Conservation (phyloP, 495 filamentous ascomycete genomes). For the Penicillium malachiteum region DNA sequence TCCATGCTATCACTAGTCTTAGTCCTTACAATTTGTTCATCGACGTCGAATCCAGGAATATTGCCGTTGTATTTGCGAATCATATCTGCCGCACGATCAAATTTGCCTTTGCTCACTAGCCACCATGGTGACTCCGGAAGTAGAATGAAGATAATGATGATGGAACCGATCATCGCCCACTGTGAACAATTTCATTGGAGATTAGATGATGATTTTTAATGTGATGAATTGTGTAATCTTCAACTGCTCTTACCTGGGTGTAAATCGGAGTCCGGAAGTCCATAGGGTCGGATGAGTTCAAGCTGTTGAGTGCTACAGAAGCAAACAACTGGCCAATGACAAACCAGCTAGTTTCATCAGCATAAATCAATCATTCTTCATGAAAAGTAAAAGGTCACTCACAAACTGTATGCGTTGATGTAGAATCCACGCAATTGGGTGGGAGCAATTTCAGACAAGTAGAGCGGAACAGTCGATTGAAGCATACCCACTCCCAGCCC, state of each 20-base stretch:
- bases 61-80: slow-evolving; percentile 28
- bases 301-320: slow-evolving; percentile 35
- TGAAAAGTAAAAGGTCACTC: neutral
- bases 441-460: slow-evolving; percentile 40
- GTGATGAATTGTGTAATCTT: neutral
- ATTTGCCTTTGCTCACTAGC: slow-evolving; percentile 36
- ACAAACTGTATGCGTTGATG: slow-evolving; percentile 43
- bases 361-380: neutral
- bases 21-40: slow-evolving; percentile 32
- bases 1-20: neutral
- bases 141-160: slow-evolving; percentile 29
- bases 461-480: slow-evolving; percentile 42
- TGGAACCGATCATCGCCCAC: slow-evolving; percentile 37
- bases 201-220: too few species aligned
- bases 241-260: slow-evolving; percentile 29
- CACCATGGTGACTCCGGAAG: slow-evolving; percentile 40
- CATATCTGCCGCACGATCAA: slow-evolving; percentile 31
- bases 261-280: slow-evolving; percentile 42
- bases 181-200: neutral
- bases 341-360: slow-evolving; percentile 32
- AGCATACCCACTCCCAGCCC: slow-evolving; percentile 44
- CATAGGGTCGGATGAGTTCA: slow-evolving; percentile 25
- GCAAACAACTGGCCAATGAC: slow-evolving; percentile 41
- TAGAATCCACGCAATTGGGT: slow-evolving; percentile 39
- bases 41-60: slow-evolving; percentile 27